Conservation (phyloP, 2,329 filamentous ascomycete species). For the Fusarium musae region DNA sequence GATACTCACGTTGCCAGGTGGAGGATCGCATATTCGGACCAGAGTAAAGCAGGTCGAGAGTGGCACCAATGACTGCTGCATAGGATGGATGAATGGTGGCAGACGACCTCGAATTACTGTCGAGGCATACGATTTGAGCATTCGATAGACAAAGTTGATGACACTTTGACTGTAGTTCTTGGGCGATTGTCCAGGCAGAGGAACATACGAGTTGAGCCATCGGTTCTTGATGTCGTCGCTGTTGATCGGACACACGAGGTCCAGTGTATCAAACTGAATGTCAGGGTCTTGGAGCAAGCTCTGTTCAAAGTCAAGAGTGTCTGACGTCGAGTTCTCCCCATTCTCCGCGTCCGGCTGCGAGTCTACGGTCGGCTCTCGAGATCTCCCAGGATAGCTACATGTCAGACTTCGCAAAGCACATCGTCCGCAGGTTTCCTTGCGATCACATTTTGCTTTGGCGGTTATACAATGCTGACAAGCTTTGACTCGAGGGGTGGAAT, state of each 20-base stretch:
- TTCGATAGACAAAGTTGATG: constrained; percentile 52
- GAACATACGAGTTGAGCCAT: constrained; percentile 61
- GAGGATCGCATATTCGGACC: constrained; percentile 52
- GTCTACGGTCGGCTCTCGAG: background rate
- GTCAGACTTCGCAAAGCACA: constrained; percentile 46
- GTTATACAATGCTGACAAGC: constrained; percentile 52
- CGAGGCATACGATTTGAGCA: constrained; percentile 58
- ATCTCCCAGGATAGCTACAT: constrained; percentile 45
- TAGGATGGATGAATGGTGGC: constrained; percentile 58
- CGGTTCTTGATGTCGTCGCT: constrained; percentile 59
- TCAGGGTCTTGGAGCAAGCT: background rate
- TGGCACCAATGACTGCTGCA: constrained; percentile 48
- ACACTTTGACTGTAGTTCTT: constrained; percentile 56
- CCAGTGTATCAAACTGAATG: constrained; percentile 49
- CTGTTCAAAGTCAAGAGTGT: background rate
- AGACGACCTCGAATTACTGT: constrained; percentile 50
- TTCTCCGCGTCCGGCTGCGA: background rate
- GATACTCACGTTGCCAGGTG: constrained; percentile 47
- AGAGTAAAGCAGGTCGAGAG: constrained; percentile 56
- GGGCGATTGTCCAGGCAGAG: constrained; percentile 53
- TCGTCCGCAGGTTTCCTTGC: constrained; percentile 48
- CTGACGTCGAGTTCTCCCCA: background rate
- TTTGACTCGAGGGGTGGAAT: constrained; percentile 53
- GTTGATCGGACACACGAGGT: constrained; percentile 59
- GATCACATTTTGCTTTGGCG: constrained; percentile 56